Conservation (phyloP, 2,329 filamentous ascomycete species). For the Neonectria hederae region DNA sequence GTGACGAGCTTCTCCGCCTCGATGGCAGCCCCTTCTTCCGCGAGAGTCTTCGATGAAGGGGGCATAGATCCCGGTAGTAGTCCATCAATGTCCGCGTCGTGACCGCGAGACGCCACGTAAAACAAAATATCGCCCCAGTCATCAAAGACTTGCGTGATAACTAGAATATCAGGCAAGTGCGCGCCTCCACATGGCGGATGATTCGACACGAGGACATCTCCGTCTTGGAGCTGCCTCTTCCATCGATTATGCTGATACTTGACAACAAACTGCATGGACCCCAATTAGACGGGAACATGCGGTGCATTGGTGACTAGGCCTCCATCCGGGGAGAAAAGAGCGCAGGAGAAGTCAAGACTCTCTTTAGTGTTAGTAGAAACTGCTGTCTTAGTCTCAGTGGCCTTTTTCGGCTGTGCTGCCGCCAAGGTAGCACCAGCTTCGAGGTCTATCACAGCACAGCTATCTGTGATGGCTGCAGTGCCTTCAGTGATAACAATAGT, state of each 20-base stretch:
- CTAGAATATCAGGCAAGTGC: constrained; percentile 55
- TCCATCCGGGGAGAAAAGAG: constrained; percentile 78
- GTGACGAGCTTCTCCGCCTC: constrained; percentile 77
- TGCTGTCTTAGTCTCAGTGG: constrained; percentile 59
- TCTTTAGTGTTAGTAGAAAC: constrained; percentile 85
- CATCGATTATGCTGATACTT: constrained; percentile 75
- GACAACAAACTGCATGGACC: constrained; percentile 83
- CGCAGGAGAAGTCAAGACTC: constrained; percentile 82
- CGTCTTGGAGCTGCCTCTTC: constrained; percentile 54
- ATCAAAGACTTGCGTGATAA: constrained; percentile 66
- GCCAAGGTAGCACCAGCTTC: constrained; percentile 10
- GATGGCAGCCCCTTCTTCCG: constrained; percentile 72
- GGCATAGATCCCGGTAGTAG: constrained; percentile 87
- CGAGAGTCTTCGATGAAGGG: constrained; percentile 73
- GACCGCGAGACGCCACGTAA: constrained; percentile 43
- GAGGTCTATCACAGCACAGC: constrained; percentile 49
- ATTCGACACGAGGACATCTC: constrained; percentile 51
- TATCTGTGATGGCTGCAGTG: constrained; percentile 47
- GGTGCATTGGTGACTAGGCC: constrained; percentile 80
- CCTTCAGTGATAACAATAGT: constrained; percentile 69
- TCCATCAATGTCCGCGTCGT: constrained; percentile 69
- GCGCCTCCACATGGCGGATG: constrained; percentile 49
- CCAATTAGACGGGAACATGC: constrained; percentile 79
- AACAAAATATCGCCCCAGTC: constrained; percentile 47
- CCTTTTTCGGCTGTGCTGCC: constrained; percentile 2